These are phyloP conservation scores for Allodekkera sacchari DNA, from an alignment of 805 yeast species.

Conservation along the genomic window DNA sequence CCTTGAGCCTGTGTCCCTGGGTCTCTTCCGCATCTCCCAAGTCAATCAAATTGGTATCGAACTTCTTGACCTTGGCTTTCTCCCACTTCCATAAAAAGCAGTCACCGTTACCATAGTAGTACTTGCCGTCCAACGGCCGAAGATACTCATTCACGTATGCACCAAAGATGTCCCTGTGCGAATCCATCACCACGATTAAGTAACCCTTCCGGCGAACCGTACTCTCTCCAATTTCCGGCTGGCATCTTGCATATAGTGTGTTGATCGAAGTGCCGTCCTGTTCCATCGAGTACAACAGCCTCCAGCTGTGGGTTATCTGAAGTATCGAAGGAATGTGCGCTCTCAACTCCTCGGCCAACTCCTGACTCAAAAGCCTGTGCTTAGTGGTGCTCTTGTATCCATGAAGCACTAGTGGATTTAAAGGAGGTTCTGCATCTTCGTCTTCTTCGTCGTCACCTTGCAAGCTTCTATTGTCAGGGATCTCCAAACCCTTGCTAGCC, in stretches of 20 bases:
- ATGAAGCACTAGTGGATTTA: constrained; percentile 44
- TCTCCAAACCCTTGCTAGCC: no score
- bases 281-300: constrained; percentile 71
- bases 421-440: constrained; percentile 29
- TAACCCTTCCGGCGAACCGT: constrained; percentile 45
- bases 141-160: constrained; percentile 69
- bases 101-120: constrained; percentile 91
- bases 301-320: constrained; percentile 75
- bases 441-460: constrained; percentile 4
- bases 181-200: constrained; percentile 64
- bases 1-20: constrained; percentile 47
- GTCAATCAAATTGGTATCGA: constrained; percentile 9
- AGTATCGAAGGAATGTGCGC: constrained; percentile 67
- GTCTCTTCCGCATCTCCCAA: constrained; percentile 6
- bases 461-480: no score
- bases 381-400: constrained; percentile 59
- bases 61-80: constrained; percentile 27
- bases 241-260: constrained; percentile 58
- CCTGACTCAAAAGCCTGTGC: constrained; percentile 43
- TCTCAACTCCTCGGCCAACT: constrained; percentile 69
- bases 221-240: constrained; percentile 34
- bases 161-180: constrained; percentile 60
- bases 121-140: constrained; percentile 59
- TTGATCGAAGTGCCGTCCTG: constrained; percentile 85
- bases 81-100: constrained; percentile 87